Evolutionary conservation across 768 basidiomycete genomes (phyloP).

Genomic region (Leccinum olivaceopallidum): DNA sequence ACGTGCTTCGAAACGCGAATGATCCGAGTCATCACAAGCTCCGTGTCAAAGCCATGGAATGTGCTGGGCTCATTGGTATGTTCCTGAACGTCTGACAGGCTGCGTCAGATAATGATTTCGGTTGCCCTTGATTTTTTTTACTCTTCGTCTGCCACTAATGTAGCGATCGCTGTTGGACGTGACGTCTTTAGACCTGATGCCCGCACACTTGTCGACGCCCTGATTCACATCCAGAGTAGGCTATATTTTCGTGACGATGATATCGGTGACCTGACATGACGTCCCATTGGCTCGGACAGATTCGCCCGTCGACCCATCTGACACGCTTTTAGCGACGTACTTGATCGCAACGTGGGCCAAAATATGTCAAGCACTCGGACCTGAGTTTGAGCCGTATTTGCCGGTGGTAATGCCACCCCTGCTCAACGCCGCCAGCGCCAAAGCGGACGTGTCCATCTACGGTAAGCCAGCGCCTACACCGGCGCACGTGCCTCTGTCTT

Average conservation of each 20-base stretch:
- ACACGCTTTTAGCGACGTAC: constrained; percentile 72
- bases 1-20: constrained; percentile 72
- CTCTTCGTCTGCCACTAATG: background rate
- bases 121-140: background rate
- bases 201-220: constrained; percentile 63
- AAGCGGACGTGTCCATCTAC: constrained; percentile 75
- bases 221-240: constrained; percentile 79
- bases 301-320: constrained; percentile 64
- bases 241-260: background rate
- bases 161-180: constrained; percentile 85
- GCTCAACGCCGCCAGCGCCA: constrained; percentile 72
- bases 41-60: constrained; percentile 87
- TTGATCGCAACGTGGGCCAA: constrained; percentile 89
- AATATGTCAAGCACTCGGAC: constrained; percentile 80
- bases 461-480: constrained; percentile 37
- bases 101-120: background rate
- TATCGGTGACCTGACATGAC: background rate
- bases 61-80: constrained; percentile 82
- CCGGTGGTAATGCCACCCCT: constrained; percentile 82
- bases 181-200: constrained; percentile 80
- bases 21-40: constrained; percentile 66
- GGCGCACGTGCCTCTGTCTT: background rate
- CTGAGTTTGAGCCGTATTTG: constrained; percentile 85
- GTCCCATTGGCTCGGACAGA: constrained; percentile 39
- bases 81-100: constrained; percentile 7